These are phyloP conservation scores for Persicaria maculosa DNA, from an alignment of 148 eudicot species.

Conservation along the genomic window DNA sequence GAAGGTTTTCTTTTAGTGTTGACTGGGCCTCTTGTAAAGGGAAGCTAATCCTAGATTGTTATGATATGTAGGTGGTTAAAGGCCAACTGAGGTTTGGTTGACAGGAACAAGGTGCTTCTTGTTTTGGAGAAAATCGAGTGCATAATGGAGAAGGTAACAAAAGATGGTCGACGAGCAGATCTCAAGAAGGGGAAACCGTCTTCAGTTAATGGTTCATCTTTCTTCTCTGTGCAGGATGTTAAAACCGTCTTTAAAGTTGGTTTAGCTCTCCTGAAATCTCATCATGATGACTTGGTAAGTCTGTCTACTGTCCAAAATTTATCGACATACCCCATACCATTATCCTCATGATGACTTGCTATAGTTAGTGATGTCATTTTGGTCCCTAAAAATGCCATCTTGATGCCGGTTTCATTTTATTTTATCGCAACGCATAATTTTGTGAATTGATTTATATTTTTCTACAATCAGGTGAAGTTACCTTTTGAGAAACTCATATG, in stretches of 20 bases:
- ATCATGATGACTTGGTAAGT: slow-evolving; percentile 89
- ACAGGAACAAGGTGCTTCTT: no score
- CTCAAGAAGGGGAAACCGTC: no score
- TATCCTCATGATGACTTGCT: not conserved
- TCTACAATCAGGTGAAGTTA: slow-evolving; percentile 54
- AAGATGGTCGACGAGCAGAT: no score
- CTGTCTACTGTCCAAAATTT: slow-evolving; percentile 1
- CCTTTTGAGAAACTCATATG: slow-evolving; percentile 93
- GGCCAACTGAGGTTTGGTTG: no score
- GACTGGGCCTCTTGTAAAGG: not conserved
- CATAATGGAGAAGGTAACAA: no score
- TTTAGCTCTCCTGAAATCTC: slow-evolving; percentile 75
- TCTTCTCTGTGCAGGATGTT: slow-evolving; percentile 50
- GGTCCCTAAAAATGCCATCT: not conserved
- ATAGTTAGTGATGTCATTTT: no score
- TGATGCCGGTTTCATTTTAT: not conserved
- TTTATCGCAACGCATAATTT: not conserved
- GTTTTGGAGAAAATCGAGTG: no score
- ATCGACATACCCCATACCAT: no score
- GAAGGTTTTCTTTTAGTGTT: not conserved
- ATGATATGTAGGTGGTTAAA: not conserved
- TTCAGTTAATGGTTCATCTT: not conserved
- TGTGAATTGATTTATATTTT: slow-evolving; percentile 1
- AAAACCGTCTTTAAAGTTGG: slow-evolving; percentile 90
- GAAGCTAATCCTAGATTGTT: slow-evolving; percentile 5